Percentiles rank a stretch among this genome's conserved stretches.
These are phyloP conservation scores for Penicillium sp. DNA, from an alignment of 2,329 filamentous ascomycete species.

Conservation along the genomic window DNA sequence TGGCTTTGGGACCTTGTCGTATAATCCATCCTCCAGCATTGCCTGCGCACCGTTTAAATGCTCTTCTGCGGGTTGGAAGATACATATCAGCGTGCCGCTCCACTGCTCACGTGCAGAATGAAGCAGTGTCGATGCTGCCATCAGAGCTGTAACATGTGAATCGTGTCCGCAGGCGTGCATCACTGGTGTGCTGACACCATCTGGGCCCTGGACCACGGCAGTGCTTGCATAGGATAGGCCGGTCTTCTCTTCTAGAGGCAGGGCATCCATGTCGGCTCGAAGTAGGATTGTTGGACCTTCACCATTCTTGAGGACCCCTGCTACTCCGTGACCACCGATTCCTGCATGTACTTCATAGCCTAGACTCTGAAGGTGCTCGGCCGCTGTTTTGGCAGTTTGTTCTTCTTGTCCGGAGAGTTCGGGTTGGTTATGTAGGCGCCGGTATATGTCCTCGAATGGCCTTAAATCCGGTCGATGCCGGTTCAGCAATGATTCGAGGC, in stretches of 20 bases:
- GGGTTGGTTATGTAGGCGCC: constrained; percentile 59
- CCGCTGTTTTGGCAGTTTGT: constrained; percentile 54
- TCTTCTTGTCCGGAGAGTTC: constrained; percentile 62
- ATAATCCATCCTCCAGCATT: constrained; percentile 63
- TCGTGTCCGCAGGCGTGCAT: constrained; percentile 75
- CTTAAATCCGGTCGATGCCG: constrained; percentile 47
- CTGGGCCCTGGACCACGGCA: constrained; percentile 46
- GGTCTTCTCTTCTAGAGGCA: constrained; percentile 62
- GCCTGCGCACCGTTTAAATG: constrained; percentile 60
- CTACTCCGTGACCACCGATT: constrained; percentile 65
- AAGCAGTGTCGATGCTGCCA: constrained; percentile 60
- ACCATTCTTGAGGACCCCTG: constrained; percentile 61
- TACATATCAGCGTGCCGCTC: constrained; percentile 62
- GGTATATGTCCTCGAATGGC: constrained; percentile 59
- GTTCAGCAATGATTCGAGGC: constrained; percentile 30
- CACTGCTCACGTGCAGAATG: constrained; percentile 50
- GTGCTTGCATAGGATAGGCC: constrained; percentile 61
- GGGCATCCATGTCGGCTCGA: constrained; percentile 66
- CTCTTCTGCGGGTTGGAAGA: constrained; percentile 70
- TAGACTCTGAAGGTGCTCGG: constrained; percentile 43
- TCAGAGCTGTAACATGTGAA: constrained; percentile 64
- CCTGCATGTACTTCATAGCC: constrained; percentile 52
- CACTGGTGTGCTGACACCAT: constrained; percentile 57
- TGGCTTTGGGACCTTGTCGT: constrained; percentile 58
- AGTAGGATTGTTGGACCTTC: constrained; percentile 60